Evolutionary conservation across 352 stramenopile species (phyloP).

Genomic region (Phytophthora ohioensis): DNA sequence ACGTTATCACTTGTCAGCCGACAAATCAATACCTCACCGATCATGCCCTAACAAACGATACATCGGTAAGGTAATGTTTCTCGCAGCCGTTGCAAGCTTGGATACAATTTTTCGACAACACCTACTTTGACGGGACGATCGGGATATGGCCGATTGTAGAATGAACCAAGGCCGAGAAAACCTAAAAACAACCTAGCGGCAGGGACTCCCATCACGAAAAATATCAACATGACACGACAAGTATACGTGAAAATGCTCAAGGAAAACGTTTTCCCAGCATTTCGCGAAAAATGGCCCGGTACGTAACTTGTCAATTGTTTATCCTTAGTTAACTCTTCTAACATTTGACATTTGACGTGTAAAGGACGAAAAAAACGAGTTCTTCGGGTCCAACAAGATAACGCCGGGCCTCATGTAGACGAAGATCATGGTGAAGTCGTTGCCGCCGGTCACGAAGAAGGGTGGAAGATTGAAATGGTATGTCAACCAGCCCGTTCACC

Average conservation of each 20-base stretch:
- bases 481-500: conserved; percentile 5
- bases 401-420: conserved; percentile 10
- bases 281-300: conserved; percentile 18
- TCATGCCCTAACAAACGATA: conserved; percentile 11
- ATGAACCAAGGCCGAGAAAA: neutral
- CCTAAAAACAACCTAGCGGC: neutral
- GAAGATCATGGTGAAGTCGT: conserved; percentile 12
- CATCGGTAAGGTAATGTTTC: conserved; percentile 29
- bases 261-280: conserved; percentile 15
- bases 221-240: conserved; percentile 12
- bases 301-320: conserved; percentile 9
- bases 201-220: conserved; percentile 15
- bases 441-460: neutral
- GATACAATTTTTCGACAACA: conserved; percentile 13
- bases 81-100: conserved; percentile 20
- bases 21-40: conserved; percentile 17
- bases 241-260: conserved; percentile 13
- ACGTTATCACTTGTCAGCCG: conserved; percentile 6
- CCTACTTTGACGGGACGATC: conserved; percentile 25
- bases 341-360: conserved; percentile 4
- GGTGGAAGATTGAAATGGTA: conserved; percentile 17
- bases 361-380: conserved; percentile 14
- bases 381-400: conserved; percentile 22
- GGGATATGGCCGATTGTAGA: conserved; percentile 24
- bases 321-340: neutral